Evolutionary conservation across 257 asterid species (phyloP).

Genomic region (Paraleonurus japonicus): DNA sequence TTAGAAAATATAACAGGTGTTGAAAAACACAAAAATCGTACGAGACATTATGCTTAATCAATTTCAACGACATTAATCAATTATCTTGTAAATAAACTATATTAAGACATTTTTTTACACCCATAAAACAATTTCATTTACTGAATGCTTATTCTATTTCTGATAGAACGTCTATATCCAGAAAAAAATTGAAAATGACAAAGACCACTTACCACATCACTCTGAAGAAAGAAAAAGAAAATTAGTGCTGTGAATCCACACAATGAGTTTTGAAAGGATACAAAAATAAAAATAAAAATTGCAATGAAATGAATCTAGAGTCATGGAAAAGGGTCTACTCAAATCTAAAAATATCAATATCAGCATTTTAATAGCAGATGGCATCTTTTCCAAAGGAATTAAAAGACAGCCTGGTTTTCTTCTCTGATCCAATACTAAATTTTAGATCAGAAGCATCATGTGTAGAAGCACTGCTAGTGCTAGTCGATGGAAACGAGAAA

Average conservation of each 20-base stretch:
- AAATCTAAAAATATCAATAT: constrained; percentile 4
- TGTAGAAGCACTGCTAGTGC: constrained; percentile 38
- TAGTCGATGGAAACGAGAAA: constrained; percentile 70
- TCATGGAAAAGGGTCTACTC: not conserved
- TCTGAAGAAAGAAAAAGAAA: not conserved
- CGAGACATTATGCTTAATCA: too few species aligned
- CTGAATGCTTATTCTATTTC: not conserved
- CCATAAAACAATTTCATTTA: not conserved
- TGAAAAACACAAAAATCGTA: too few species aligned
- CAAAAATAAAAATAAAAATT: too few species aligned
- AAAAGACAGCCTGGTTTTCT: constrained; percentile 56
- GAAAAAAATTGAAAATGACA: not conserved
- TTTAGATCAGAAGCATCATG: constrained; percentile 48
- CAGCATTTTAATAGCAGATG: constrained; percentile 42
- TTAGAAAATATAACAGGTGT: too few species aligned
- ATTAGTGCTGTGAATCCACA: not conserved
- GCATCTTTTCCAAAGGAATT: constrained; percentile 52
- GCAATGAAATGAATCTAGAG: constrained; percentile 13
- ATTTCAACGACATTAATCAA: not conserved
- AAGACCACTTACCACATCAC: too few species aligned
- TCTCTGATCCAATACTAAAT: constrained; percentile 73
- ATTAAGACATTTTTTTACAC: not conserved
- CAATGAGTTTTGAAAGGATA: not conserved
- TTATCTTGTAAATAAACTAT: not conserved
- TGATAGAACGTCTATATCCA: not conserved